A percentile compares a stretch with the other conserved stretches of the same genome.
phyloP scores from a whole-genome alignment of 2,329 filamentous ascomycete genomes.

The Sordariomycetes sp. region DNA sequence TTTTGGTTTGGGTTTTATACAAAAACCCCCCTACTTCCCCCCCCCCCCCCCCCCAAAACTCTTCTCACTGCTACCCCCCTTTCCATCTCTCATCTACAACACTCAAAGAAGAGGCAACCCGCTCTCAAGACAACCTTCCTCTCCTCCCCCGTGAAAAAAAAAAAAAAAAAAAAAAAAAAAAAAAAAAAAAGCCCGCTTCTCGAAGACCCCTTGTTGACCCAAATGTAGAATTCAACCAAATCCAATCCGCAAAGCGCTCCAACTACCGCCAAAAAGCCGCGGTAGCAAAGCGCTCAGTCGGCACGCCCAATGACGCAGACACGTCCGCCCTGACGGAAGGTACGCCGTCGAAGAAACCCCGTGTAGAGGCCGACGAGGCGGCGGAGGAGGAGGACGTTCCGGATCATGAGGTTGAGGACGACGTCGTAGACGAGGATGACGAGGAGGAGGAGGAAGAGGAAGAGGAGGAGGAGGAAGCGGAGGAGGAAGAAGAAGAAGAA shows the following conservation, averaged over 20 bases:
- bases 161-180: too few relatives aligned
- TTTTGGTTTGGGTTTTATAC: too few relatives aligned
- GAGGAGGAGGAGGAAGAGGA: conserved; percentile 10
- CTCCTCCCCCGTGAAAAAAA: too few relatives aligned
- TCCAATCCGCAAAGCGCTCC: conserved; percentile 62
- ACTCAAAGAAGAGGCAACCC: too few relatives aligned
- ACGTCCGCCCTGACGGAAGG: conserved; percentile 20
- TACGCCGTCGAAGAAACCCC: conserved; percentile 25
- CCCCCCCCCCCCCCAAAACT: too few relatives aligned
- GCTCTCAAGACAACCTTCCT: too few relatives aligned
- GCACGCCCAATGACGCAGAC: conserved; percentile 35
- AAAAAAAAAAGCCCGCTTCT: too few relatives aligned
- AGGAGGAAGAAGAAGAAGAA: conserved; percentile 6
- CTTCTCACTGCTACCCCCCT: too few relatives aligned
- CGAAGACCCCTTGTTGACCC: conserved; percentile 4
- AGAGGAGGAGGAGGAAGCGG: conserved; percentile 28
- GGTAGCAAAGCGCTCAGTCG: conserved; percentile 24
- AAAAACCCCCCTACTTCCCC: background rate
- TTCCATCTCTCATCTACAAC: too few relatives aligned
- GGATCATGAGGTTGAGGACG: conserved; percentile 15
- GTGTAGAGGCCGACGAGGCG: conserved; percentile 5
- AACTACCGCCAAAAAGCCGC: conserved; percentile 58
- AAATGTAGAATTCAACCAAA: conserved; percentile 55
- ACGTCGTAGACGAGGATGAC: conserved; percentile 18
- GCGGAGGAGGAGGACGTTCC: conserved; percentile 6